Base-by-base conservation (phyloP, 371 early-diverging fungal species). In the Saksenaea oblongispora region DNA sequence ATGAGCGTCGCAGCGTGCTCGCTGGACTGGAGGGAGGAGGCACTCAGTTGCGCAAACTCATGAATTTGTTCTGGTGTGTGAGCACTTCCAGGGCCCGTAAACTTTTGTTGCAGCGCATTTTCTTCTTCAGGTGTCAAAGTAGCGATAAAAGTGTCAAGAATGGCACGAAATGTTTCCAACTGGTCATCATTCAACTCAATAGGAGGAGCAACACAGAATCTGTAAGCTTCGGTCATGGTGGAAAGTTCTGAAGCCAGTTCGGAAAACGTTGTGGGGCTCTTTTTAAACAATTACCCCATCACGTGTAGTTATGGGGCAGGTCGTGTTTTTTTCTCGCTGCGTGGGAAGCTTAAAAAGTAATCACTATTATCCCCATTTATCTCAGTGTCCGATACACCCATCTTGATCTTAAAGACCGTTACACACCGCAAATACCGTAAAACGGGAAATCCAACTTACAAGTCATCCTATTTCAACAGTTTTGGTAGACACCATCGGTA, bases 61-160 rank as follows among this genome's bases (percentile, higher is more conserved):
- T 36, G 28, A 22, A 66, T 44, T 5, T 55, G 34, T 35, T 62
- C 66, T 5, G 39, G 56, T 0, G 58, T 60, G 56, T 66, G 66
- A 15, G 41, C 34, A 11, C 51, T 11, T 22, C 62, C 56, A 35
- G 60, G 61, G n/a, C 51, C 54, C 11, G 56, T 35, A 0, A 66
- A 41, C 3, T 57, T 34, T 15, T 70, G 54, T 22, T 67, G 66
- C 63, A 82, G 67, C 10, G 68, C 62, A 18, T 74, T 66, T 24
- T 72, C 64, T 8, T 77, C 78, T 34, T 75, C 56, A 17, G 64
- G 67, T 0, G 62, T 57, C 14, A 84, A 66, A n/a, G 75, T 64
- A 1, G 82, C 72, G 37, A 84, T 70, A 56, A 84, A 66, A 18
- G 82, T 80, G 63, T 82, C 84, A 53, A 76, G 62, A 59, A 82